Percentiles rank a stretch among this genome's conserved stretches.
phyloP scores from a whole-genome alignment of 176 grass and related monocot species.

The Ensete glaucum region DNA sequence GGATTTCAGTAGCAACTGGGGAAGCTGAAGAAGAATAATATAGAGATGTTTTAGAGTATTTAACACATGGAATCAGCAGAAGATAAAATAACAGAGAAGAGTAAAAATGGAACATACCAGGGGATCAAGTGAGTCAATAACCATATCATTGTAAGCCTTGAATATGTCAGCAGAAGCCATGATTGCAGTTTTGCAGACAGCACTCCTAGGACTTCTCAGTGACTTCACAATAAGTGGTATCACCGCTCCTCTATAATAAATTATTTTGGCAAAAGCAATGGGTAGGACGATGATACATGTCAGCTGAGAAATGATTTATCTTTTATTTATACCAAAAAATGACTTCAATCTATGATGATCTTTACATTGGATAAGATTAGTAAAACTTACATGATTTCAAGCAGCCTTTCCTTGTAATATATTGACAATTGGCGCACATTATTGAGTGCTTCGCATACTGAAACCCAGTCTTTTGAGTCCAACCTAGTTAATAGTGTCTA shows the following conservation, averaged over 20 bases:
- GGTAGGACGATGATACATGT: neutral
- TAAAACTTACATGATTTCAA: slow-evolving; percentile 63
- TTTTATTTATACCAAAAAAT: neutral
- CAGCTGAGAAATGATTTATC: neutral
- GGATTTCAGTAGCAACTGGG: slow-evolving; percentile 83
- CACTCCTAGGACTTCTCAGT: slow-evolving; percentile 95
- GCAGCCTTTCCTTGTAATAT: slow-evolving; percentile 68
- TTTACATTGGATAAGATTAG: neutral
- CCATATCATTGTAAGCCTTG: slow-evolving; percentile 61
- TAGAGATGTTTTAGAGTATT: neutral
- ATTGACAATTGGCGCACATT: slow-evolving; percentile 80
- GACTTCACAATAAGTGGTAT: slow-evolving; percentile 88
- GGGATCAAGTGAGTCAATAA: slow-evolving; percentile 65
- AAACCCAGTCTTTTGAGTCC: slow-evolving; percentile 91
- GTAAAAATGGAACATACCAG: slow-evolving; percentile 42
- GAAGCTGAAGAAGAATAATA: slow-evolving; percentile 43
- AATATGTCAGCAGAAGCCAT: slow-evolving; percentile 95
- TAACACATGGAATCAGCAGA: neutral
- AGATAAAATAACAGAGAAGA: neutral
- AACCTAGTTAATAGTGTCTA: slow-evolving; percentile 72
- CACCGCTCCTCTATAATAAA: slow-evolving; percentile 43
- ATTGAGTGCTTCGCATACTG: slow-evolving; percentile 88
- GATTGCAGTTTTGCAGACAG: slow-evolving; percentile 93
- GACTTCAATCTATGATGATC: neutral
- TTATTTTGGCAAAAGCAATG: slow-evolving; percentile 3